Conservation (phyloP, 202 grass and related monocot genomes). For the Musa balbisiana region DNA sequence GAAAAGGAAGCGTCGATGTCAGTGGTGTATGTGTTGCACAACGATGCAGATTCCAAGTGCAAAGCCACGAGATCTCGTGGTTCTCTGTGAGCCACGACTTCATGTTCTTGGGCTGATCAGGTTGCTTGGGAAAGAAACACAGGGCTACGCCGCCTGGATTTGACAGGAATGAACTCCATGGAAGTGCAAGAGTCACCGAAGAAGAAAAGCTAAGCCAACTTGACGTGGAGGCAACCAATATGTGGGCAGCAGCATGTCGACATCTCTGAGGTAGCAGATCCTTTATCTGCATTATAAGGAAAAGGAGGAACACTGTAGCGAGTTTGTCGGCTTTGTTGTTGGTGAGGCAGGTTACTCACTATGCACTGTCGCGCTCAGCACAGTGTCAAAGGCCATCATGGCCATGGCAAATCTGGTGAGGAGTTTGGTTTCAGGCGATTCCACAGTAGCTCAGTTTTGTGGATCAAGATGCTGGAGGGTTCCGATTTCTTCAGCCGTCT, state of each 20-base stretch:
- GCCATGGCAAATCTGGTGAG: neutral
- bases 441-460: no score
- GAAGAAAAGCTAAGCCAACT: neutral
- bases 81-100: neutral
- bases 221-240: neutral
- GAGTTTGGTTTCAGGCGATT: neutral
- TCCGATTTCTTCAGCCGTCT: no score
- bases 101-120: no score
- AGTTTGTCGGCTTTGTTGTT: neutral
- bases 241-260: neutral
- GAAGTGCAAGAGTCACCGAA: neutral
- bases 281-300: neutral
- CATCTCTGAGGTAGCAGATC: neutral
- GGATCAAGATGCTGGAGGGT: no score
- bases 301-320: neutral
- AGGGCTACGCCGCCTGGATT: no score
- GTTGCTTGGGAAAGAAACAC: no score
- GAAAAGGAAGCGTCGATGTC: no score
- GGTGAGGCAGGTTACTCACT: neutral
- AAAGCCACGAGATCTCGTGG: neutral
- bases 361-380: neutral
- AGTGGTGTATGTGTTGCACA: no score
- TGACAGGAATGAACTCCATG: no score
- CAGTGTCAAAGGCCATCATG: neutral
- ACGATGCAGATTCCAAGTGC: neutral